A percentile compares a stretch with the other conserved stretches of the same genome.
Evolutionary conservation across 2,329 filamentous ascomycete genomes (phyloP).

Genomic region (Fusarium siculi): DNA sequence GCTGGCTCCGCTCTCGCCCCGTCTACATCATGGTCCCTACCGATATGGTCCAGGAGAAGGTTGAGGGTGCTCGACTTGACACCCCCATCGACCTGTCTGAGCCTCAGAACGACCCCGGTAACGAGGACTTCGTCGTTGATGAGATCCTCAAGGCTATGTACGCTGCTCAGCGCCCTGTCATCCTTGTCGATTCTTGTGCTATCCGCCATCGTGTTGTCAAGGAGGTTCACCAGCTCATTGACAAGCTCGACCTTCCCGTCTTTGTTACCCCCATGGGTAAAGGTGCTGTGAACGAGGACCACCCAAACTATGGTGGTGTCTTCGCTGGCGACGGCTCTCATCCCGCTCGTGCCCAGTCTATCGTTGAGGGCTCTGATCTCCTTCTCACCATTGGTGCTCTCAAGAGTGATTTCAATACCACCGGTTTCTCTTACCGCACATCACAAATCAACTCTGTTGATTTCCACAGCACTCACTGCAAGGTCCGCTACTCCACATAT

Average conservation of each 20-base stretch:
- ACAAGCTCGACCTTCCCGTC: slow-evolving; percentile 79
- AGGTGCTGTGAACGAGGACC: slow-evolving; percentile 80
- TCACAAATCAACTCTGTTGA: slow-evolving; percentile 82
- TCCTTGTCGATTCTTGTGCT: slow-evolving; percentile 86
- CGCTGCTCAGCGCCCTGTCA: slow-evolving; percentile 77
- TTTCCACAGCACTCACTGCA: slow-evolving; percentile 78
- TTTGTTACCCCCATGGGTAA: slow-evolving; percentile 95
- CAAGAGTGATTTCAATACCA: slow-evolving; percentile 83
- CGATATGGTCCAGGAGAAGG: slow-evolving; percentile 80
- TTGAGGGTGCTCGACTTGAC: slow-evolving; percentile 78
- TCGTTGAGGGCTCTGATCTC: slow-evolving; percentile 75
- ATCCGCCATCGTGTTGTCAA: slow-evolving; percentile 78
- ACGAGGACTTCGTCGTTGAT: slow-evolving; percentile 85
- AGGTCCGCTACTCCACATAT: slow-evolving; percentile 82
- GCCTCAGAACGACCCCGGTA: slow-evolving; percentile 73
- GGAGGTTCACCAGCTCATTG: slow-evolving; percentile 78
- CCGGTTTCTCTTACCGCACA: slow-evolving; percentile 83
- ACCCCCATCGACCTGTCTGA: slow-evolving; percentile 74
- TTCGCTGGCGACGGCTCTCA: slow-evolving; percentile 84
- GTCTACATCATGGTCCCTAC: slow-evolving; percentile 87
- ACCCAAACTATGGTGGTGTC: slow-evolving; percentile 82
- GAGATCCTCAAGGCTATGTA: slow-evolving; percentile 79
- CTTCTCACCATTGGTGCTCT: slow-evolving; percentile 76
- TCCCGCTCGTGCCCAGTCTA: slow-evolving; percentile 67
- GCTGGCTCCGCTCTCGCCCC: slow-evolving; percentile 77